These are phyloP conservation scores for Fallopia convolvulus DNA, from an alignment of 148 eudicot genomes.

Conservation along the genomic window DNA sequence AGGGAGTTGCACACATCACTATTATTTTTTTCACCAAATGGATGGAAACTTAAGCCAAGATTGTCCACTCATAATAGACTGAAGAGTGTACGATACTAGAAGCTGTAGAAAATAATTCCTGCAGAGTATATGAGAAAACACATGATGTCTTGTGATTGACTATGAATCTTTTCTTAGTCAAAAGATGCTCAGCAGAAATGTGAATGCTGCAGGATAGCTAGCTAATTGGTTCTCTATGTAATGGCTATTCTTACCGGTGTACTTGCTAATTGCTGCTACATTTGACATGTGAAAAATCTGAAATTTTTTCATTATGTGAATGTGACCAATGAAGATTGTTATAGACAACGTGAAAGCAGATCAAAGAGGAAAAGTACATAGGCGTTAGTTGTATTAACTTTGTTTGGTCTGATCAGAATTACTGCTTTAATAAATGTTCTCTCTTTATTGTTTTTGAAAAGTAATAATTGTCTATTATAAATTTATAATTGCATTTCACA, in stretches of 20 bases:
- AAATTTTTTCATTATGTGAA: not conserved
- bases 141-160: not conserved
- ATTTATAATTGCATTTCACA: not conserved
- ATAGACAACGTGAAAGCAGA: not conserved
- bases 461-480: not conserved
- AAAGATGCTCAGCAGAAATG: not conserved
- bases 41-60: not conserved
- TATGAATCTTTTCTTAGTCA: not conserved
- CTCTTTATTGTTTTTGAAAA: not conserved
- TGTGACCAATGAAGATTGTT: not conserved
- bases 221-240: not conserved
- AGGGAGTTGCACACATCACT: not conserved
- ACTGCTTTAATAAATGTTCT: not conserved
- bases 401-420: not conserved
- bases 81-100: not conserved
- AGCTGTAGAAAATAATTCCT: not conserved
- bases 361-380: not conserved
- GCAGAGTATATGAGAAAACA: not conserved
- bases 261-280: not conserved
- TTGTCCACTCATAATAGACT: not conserved
- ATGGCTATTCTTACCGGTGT: not conserved
- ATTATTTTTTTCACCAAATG: not conserved
- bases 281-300: not conserved
- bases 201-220: not conserved
- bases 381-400: not conserved